Evolutionary conservation across 2,329 filamentous ascomycete genomes (phyloP).

Genomic region (Hansfordia pulvinata): DNA sequence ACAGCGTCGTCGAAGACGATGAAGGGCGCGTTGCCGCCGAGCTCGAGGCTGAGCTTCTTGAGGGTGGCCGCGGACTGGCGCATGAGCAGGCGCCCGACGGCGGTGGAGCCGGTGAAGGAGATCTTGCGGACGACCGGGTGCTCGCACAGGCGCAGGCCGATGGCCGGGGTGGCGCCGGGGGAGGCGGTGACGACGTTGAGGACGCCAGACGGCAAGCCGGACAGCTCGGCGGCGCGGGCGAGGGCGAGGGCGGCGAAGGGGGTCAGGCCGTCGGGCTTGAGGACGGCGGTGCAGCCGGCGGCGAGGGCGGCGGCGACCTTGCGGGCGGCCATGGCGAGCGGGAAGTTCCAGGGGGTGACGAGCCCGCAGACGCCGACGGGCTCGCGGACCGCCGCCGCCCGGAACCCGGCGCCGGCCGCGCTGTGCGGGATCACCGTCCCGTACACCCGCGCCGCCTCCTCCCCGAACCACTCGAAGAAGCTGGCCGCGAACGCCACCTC

Average conservation of each 20-base stretch:
- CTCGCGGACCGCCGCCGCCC: no score
- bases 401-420: no score
- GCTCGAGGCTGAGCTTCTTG: constrained; percentile 49
- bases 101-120: constrained; percentile 51
- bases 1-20: constrained; percentile 46
- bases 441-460: constrained; percentile 40
- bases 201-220: constrained; percentile 54
- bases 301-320: constrained; percentile 40
- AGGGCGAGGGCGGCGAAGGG: constrained; percentile 55
- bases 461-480: constrained; percentile 47
- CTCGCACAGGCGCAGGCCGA: neutral
- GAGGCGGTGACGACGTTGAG: constrained; percentile 17
- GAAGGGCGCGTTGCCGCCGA: constrained; percentile 49
- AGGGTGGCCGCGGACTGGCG: constrained; percentile 40
- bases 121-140: constrained; percentile 27
- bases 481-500: constrained; percentile 40
- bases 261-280: constrained; percentile 58
- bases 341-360: constrained; percentile 56
- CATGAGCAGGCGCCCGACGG: constrained; percentile 43
- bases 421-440: constrained; percentile 45
- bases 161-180: neutral
- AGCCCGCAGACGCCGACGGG: constrained; percentile 46
- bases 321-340: constrained; percentile 32
- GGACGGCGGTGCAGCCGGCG: constrained; percentile 57
- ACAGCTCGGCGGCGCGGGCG: constrained; percentile 47